Evolutionary conservation across 495 filamentous ascomycete genomes (phyloP).

Genomic region (Penicillium flavigenum): DNA sequence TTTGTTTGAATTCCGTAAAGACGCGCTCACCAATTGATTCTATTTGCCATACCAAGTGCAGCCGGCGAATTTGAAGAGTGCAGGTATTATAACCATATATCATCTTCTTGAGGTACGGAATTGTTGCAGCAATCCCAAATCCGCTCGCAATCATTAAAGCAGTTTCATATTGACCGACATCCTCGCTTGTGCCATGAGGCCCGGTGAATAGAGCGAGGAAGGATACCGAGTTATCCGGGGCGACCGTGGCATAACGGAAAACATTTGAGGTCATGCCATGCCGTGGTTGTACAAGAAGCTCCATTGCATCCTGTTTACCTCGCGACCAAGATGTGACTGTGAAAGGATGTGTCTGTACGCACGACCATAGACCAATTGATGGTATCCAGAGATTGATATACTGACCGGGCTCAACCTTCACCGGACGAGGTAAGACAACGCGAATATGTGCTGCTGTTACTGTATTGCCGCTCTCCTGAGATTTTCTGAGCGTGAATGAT

Average conservation of each 20-base stretch:
- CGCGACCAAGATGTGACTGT: slow-evolving; percentile 36
- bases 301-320: slow-evolving; percentile 25
- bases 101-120: slow-evolving; percentile 35
- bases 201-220: slow-evolving; percentile 29
- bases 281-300: slow-evolving; percentile 23
- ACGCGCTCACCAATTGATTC: background rate
- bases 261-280: slow-evolving; percentile 18
- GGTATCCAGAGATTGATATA: slow-evolving; percentile 44
- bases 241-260: background rate
- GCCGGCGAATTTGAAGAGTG: slow-evolving; percentile 20
- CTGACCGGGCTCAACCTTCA: slow-evolving; percentile 36
- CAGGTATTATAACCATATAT: slow-evolving; percentile 33
- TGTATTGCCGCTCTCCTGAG: background rate
- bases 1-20: no score
- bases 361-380: slow-evolving; percentile 32
- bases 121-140: slow-evolving; percentile 24
- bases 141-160: slow-evolving; percentile 30
- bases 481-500: slow-evolving; percentile 17
- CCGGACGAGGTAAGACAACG: slow-evolving; percentile 24
- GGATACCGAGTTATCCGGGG: slow-evolving; percentile 13
- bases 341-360: slow-evolving; percentile 41
- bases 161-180: slow-evolving; percentile 29
- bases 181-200: slow-evolving; percentile 26
- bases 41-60: slow-evolving; percentile 39
- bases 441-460: slow-evolving; percentile 19